These are phyloP conservation scores for Hymenoscyphus scutula DNA, from an alignment of 2,329 filamentous ascomycete species.

Conservation along the genomic window DNA sequence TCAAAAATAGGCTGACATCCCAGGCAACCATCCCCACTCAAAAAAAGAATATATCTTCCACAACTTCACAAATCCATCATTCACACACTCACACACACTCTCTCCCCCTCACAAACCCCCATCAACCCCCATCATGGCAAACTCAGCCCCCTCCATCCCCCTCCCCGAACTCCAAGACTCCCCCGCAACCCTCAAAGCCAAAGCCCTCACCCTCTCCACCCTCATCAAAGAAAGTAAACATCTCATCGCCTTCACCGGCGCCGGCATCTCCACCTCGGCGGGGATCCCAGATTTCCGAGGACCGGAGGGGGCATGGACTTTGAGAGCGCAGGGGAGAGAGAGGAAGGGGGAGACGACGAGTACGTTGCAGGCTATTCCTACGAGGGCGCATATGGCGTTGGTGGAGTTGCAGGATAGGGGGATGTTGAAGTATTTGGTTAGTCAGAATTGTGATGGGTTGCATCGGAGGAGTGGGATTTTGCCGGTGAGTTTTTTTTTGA, in stretches of 20 bases:
- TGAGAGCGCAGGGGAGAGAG: constrained; percentile 43
- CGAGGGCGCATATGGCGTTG: constrained; percentile 47
- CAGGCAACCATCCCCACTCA: no score
- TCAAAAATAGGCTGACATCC: no score
- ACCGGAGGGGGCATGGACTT: constrained; percentile 46
- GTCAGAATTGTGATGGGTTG: constrained; percentile 47
- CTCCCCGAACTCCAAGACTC: constrained; percentile 33
- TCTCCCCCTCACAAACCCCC: neutral
- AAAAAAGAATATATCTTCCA: no score
- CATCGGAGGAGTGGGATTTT: constrained; percentile 47
- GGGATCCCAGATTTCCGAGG: constrained; percentile 50
- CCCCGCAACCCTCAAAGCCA: constrained; percentile 35
- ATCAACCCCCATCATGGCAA: constrained; percentile 18
- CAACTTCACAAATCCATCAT: no score
- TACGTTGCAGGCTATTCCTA: constrained; percentile 46
- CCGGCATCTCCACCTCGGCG: constrained; percentile 47
- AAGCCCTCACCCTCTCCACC: constrained; percentile 40
- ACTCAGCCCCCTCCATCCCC: constrained; percentile 26
- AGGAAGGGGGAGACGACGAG: constrained; percentile 35
- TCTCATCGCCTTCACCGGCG: constrained; percentile 47
- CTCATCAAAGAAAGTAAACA: constrained; percentile 44
- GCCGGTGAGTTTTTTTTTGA: constrained; percentile 37
- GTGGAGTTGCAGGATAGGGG: constrained; percentile 44
- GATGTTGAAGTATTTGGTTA: constrained; percentile 44
- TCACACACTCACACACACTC: no score